Evolutionary conservation across 2,329 filamentous ascomycete genomes (phyloP), one percentile per base, ranked within the genome.

Genomic region (Venturia nashicola): DNA sequence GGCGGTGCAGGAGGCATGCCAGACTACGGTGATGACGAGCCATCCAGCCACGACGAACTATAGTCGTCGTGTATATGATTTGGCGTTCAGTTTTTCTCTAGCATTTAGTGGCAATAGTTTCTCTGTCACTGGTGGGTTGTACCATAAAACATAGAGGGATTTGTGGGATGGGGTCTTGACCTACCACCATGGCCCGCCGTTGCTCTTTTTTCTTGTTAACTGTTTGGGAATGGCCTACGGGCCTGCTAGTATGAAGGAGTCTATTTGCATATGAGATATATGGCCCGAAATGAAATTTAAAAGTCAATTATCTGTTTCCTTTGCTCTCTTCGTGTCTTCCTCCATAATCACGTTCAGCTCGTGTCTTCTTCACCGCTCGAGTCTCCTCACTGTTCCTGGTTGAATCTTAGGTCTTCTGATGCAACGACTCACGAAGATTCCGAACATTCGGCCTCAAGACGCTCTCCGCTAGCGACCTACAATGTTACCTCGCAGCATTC

Each of bases 1-100:
- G 86, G 71, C 66, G 72, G 84, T 69, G 78, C 75, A 71, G 87
- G 83, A 69, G 85, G 82, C 67, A 76, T 76, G 74, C 74, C 76
- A 62, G 83, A 82, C 69, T 84, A 81, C 65, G 82, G 79, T 67
- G 88, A 90, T 69, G 89, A 91, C 69, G 89, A 77, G 69, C 73
- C 76, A 65, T 71, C 72, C 59, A 74, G 73, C 55, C 79, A 81
- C 72, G 79, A 81, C 66, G 79, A 81, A 75, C 74, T 81, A 72
- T 81, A 75, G 61, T 23, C 5, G 36, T 46, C 23, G 40, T 39
- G 43, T 39, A 42, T 12, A 42, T 61, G 59, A 20, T 43, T 43
- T 57, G 27, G 51, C 51, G 51, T 57, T 32, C 36, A 32, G 51
- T 57, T 36, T 51, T 57, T 57, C 51, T 34, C n/a, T 57, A 36